These are phyloP conservation scores for Cymodocea nodosa DNA, from an alignment of 116 monocot genomes.

Conservation along the genomic window DNA sequence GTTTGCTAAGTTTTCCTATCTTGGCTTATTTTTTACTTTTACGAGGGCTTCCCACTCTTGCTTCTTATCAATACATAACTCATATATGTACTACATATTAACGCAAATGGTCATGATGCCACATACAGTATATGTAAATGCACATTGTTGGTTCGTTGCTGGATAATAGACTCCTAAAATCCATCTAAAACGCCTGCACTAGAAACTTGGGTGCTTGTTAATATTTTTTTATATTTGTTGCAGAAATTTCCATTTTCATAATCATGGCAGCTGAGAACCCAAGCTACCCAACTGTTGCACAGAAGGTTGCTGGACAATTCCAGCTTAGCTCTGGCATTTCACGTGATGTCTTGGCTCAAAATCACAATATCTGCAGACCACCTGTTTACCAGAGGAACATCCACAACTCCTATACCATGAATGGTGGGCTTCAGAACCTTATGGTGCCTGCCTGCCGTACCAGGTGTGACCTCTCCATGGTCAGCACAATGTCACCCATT, in stretches of 20 bases:
- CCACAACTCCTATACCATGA: conserved; percentile 14
- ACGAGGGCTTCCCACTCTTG: too few relatives aligned
- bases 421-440: conserved; percentile 18
- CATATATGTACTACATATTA: too few relatives aligned
- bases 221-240: neutral
- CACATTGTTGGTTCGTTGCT: too few relatives aligned
- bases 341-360: conserved; percentile 23
- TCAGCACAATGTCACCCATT: conserved; percentile 5
- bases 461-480: conserved; percentile 1
- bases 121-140: too few relatives aligned
- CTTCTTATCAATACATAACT: too few relatives aligned
- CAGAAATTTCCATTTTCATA: neutral
- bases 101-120: too few relatives aligned
- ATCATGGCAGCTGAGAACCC: conserved; percentile 43
- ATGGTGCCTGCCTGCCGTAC: conserved; percentile 1
- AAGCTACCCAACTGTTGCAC: conserved; percentile 41
- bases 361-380: conserved; percentile 15
- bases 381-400: conserved; percentile 14
- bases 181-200: too few relatives aligned
- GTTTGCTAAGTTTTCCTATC: too few relatives aligned
- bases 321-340: conserved; percentile 28
- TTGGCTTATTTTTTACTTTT: too few relatives aligned
- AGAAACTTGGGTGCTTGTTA: neutral
- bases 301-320: conserved; percentile 40
- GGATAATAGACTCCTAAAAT: too few relatives aligned